phyloP scores from a whole-genome alignment of 306 rosid species.

The Cucumis cinereus region DNA sequence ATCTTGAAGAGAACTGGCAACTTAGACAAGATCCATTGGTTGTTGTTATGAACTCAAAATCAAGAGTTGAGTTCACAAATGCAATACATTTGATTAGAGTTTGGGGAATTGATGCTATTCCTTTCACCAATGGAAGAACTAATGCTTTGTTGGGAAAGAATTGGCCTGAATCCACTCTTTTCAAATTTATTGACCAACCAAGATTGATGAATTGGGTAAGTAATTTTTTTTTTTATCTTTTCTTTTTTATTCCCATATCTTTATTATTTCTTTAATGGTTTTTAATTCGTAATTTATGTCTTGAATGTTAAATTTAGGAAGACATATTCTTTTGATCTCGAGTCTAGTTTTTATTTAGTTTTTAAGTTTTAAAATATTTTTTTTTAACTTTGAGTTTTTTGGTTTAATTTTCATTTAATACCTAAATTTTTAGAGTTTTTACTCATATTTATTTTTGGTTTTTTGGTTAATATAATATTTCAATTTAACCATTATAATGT shows the following conservation, averaged over 20 bases:
- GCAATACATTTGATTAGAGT: conserved; percentile 17
- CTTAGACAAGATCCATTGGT: conserved; percentile 20
- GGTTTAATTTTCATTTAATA: no score
- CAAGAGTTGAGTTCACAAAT: conserved; percentile 7
- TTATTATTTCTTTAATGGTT: no score
- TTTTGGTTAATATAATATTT: no score
- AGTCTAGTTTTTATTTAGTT: no score
- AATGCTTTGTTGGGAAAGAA: neutral
- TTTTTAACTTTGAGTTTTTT: no score
- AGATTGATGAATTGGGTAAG: neutral
- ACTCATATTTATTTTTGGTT: no score
- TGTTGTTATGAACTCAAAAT: conserved; percentile 20
- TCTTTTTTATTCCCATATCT: neutral
- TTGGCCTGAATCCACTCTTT: neutral
- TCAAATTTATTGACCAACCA: neutral
- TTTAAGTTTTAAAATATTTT: no score
- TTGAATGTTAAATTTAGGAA: no score
- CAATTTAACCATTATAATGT: no score
- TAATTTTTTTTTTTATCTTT: neutral
- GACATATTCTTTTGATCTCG: no score
- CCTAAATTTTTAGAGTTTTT: no score
- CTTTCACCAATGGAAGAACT: conserved; percentile 5
- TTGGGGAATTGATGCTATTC: conserved; percentile 14
- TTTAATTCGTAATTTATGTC: no score
- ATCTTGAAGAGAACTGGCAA: conserved; percentile 25